These are phyloP conservation scores for Globisporangium parvum DNA, from an alignment of 352 stramenopile species.

Conservation along the genomic window DNA sequence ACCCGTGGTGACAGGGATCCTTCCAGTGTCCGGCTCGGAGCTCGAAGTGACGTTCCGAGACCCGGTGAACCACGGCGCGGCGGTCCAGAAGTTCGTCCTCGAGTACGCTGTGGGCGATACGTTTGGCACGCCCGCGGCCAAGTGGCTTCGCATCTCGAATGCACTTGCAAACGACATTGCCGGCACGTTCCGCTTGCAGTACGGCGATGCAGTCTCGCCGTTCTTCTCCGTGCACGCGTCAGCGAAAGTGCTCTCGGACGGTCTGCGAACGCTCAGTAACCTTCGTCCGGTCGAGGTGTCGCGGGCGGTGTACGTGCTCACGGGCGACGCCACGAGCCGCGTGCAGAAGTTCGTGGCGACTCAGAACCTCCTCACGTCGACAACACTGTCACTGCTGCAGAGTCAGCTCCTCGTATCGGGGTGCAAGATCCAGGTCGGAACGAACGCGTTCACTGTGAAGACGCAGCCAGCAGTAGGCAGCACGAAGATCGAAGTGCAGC, in stretches of 20 bases:
- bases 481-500: constrained; percentile 38
- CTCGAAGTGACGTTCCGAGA: constrained; percentile 28
- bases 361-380: constrained; percentile 37
- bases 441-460: constrained; percentile 31
- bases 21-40: constrained; percentile 55
- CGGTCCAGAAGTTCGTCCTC: constrained; percentile 45
- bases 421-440: constrained; percentile 26
- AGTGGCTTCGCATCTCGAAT: constrained; percentile 47
- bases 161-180: constrained; percentile 40
- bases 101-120: constrained; percentile 45
- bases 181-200: constrained; percentile 65
- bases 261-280: constrained; percentile 34
- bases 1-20: constrained; percentile 31
- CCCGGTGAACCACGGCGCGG: constrained; percentile 21
- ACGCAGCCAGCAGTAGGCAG: constrained; percentile 28
- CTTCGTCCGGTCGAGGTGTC: constrained; percentile 45
- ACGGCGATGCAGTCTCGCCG: constrained; percentile 39
- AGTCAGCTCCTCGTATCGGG: constrained; percentile 30
- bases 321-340: constrained; percentile 22
- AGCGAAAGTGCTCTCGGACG: constrained; percentile 23
- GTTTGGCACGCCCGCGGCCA: constrained; percentile 43
- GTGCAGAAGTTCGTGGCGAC: constrained; percentile 30
- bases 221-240: constrained; percentile 52
- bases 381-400: constrained; percentile 27
- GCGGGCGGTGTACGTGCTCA: constrained; percentile 43